phyloP scores from a whole-genome alignment of 768 basidiomycete genomes.

The Lenzites betulinus region DNA sequence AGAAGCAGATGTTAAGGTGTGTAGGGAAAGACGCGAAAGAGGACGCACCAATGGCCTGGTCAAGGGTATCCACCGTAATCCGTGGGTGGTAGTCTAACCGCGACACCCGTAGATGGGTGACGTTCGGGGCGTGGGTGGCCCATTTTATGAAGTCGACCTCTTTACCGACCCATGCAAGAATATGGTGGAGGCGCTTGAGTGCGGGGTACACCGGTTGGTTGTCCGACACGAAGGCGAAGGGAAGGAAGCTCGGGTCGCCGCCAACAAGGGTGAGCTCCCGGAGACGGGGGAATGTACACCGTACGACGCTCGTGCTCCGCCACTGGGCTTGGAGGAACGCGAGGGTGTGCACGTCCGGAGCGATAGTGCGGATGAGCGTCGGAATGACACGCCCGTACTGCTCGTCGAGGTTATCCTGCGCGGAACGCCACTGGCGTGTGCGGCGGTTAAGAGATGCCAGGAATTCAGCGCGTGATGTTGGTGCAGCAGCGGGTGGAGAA shows the following conservation, averaged over 20 bases:
- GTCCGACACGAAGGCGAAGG: slow-evolving; percentile 7
- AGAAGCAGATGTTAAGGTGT: not conserved
- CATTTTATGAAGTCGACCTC: slow-evolving; percentile 19
- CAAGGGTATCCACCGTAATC: slow-evolving; percentile 11
- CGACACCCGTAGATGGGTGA: slow-evolving; percentile 21
- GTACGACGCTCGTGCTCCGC: slow-evolving; percentile 12
- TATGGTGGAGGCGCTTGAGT: slow-evolving; percentile 18
- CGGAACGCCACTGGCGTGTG: slow-evolving; percentile 14
- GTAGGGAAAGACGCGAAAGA: not conserved
- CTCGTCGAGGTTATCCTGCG: slow-evolving; percentile 18
- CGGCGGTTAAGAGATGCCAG: slow-evolving; percentile 13
- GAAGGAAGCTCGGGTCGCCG: slow-evolving; percentile 21
- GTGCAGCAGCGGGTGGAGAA: not conserved
- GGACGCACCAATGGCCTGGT: slow-evolving; percentile 10
- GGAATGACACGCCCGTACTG: slow-evolving; percentile 16
- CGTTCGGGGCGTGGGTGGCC: slow-evolving; percentile 17
- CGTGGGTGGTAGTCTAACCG: slow-evolving; percentile 13
- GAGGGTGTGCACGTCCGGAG: slow-evolving; percentile 14
- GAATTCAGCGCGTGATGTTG: slow-evolving; percentile 13
- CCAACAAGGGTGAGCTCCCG: slow-evolving; percentile 17
- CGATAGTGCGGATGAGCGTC: slow-evolving; percentile 16
- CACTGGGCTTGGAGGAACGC: slow-evolving; percentile 19
- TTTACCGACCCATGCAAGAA: slow-evolving; percentile 10
- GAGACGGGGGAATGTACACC: slow-evolving; percentile 12
- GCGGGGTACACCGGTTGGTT: slow-evolving; percentile 14